phyloP scores from a whole-genome alignment of 768 basidiomycete genomes.

The Kwoniella mangroviensis region DNA sequence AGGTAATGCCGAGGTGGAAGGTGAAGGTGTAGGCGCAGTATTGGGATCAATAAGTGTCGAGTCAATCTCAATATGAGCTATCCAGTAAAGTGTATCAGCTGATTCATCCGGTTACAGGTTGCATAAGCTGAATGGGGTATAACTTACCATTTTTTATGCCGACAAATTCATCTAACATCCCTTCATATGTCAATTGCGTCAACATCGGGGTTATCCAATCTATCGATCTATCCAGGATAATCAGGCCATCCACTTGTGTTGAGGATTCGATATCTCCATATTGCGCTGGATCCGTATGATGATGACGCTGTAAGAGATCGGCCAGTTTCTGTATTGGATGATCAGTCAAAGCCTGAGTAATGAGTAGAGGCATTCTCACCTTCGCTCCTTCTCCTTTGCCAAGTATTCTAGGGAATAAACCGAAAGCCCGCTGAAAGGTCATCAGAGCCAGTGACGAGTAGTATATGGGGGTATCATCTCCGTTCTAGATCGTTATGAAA shows the following conservation, averaged over 20 bases:
- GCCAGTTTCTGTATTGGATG: conserved; percentile 68
- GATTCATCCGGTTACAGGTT: no score
- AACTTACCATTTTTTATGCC: conserved; percentile 84
- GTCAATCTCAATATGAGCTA: conserved; percentile 61
- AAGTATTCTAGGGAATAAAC: conserved; percentile 85
- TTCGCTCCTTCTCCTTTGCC: conserved; percentile 82
- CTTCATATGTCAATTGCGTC: conserved; percentile 95
- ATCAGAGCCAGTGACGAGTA: conserved; percentile 86
- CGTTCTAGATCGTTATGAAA: conserved; percentile 66
- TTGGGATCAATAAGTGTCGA: conserved; percentile 52
- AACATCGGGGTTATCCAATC: conserved; percentile 96
- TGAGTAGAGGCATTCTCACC: conserved; percentile 40
- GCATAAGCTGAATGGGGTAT: background rate
- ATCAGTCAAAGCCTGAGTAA: background rate
- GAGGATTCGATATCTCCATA: conserved; percentile 51
- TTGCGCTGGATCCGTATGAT: conserved; percentile 36
- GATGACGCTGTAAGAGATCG: conserved; percentile 68
- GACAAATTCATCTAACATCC: conserved; percentile 88
- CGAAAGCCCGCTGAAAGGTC: conserved; percentile 80
- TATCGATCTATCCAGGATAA: conserved; percentile 84
- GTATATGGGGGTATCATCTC: conserved; percentile 86
- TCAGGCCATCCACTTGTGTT: conserved; percentile 73
- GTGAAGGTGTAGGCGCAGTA: conserved; percentile 32
- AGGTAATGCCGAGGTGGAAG: conserved; percentile 24
- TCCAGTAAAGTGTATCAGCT: conserved; percentile 2